A percentile compares a stretch with the other conserved stretches of the same genome.
Conservation (phyloP, 176 grass and related monocot genomes). For the Carex pumila region DNA sequence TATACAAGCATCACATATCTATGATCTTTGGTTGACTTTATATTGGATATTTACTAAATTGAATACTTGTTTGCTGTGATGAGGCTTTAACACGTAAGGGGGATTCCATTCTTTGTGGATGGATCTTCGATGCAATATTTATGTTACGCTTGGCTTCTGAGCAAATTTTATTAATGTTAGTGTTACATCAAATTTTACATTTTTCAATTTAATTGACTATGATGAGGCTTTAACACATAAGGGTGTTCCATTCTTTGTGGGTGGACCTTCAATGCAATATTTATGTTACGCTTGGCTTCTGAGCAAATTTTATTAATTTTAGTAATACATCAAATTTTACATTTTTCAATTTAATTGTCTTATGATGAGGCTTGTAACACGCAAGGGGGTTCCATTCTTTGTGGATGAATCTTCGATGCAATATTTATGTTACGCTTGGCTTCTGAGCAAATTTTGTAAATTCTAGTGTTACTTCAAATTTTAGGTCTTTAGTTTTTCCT, state of each 20-base stretch:
- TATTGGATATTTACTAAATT: background rate
- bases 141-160: constrained; percentile 90
- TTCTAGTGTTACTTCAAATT: background rate
- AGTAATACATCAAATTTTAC: background rate
- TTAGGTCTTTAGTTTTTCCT: background rate
- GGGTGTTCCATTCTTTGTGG: constrained; percentile 30
- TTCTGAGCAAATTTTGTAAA: constrained; percentile 38
- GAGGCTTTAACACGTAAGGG: constrained; percentile 64
- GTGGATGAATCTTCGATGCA: constrained; percentile 45
- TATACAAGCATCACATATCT: background rate
- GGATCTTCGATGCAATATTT: constrained; percentile 48
- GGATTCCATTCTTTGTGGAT: constrained; percentile 27
- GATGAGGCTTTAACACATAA: constrained; percentile 44
- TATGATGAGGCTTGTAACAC: constrained; percentile 37
- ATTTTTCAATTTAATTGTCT: background rate
- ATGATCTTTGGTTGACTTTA: background rate
- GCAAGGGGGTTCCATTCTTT: constrained; percentile 34
- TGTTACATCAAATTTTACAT: background rate
- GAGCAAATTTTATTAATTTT: constrained; percentile 9
- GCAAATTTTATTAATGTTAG: background rate
- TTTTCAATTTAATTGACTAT: background rate
- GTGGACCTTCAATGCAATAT: constrained; percentile 54
- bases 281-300: constrained; percentile 83
- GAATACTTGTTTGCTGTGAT: constrained; percentile 33
- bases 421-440: constrained; percentile 73